Conservation (phyloP, 2,329 filamentous ascomycete genomes). For the Parascedosporium putredinis region DNA sequence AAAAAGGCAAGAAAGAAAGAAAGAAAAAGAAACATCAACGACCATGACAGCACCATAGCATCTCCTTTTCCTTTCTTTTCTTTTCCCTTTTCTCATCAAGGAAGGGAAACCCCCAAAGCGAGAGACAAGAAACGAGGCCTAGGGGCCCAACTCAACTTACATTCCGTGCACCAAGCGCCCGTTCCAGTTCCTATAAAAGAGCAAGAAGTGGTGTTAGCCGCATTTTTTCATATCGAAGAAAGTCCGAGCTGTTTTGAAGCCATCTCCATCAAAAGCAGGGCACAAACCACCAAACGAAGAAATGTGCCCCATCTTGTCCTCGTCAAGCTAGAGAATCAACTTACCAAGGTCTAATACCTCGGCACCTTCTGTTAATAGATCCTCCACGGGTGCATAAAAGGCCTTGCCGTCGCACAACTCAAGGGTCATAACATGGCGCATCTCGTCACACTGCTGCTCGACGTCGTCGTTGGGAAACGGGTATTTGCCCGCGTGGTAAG, state of each 20-base stretch:
- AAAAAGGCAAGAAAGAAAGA: no score
- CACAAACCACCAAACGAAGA: conserved; percentile 6
- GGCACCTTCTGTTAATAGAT: conserved; percentile 25
- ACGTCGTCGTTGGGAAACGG: conserved; percentile 32
- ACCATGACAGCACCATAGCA: no score
- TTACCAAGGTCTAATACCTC: conserved; percentile 37
- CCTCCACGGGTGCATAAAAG: conserved; percentile 34
- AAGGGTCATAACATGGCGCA: conserved; percentile 29
- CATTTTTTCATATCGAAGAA: neutral
- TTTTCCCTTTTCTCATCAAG: no score
- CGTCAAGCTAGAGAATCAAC: neutral
- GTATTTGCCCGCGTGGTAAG: conserved; percentile 27
- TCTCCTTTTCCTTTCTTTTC: no score
- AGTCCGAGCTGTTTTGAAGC: neutral
- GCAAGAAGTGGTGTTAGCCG: conserved; percentile 7
- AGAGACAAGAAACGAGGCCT: neutral
- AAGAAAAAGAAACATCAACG: neutral
- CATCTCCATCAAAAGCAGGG: conserved; percentile 7
- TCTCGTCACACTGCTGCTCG: conserved; percentile 30
- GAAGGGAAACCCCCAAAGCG: no score
- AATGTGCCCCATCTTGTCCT: neutral
- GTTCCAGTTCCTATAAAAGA: conserved; percentile 34
- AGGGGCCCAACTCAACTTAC: conserved; percentile 29
- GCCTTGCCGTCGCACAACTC: conserved; percentile 27
- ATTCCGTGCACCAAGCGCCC: conserved; percentile 39